Evolutionary conservation across 2,329 filamentous ascomycete species (phyloP), one percentile per base, ranked within the genome.

Genomic region (Cladosporium phlei): DNA sequence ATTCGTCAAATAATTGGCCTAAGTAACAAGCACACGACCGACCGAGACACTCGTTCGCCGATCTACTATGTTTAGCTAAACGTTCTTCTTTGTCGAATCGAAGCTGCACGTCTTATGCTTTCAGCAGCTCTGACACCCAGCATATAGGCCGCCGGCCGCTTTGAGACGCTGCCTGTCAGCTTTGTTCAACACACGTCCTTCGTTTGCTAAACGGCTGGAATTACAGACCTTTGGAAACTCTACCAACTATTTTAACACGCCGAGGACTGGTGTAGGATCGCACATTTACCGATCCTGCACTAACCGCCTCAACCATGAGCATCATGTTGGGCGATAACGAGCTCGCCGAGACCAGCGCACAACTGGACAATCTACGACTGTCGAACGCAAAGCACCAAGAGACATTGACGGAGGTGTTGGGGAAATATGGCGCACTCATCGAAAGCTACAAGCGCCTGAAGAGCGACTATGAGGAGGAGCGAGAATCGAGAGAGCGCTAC

Each of bases 391-490:
- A 52, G 12, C 55, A 60, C 25, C 52, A 57, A 11, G 40, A 53
- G n/a, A 56, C 51, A 3, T 51, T 60, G 6, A 25, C 51, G n/a
- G 50, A 56, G 16, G 51, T 75, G 1, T 54, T 74, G 3, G 53
- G 62, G 10, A 65, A 69, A 27, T 71, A 74, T 50, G 60, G 61
- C 4, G 59, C 64, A 25, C 65, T 82, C 5, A 62, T 82, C n/a
- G 67, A 72, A 5, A 69, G 73, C 48, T 80, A 82, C 61, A 75
- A 69, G 48, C 66, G 69, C 0, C 65, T 82, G 22, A 79, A 76
- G 56, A 77, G 71, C 51, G 75, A 80, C 50, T 78, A 75, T 45
- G 77, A 80, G 52, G 74, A 80, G 51, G 75, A 76, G 51, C 71
- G 74, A 30, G 74, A 76, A 38, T 63, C 69, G 0, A 66, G 75